phyloP scores from a whole-genome alignment of 148 eudicot genomes.

The Mesembryanthemum crystallinum region DNA sequence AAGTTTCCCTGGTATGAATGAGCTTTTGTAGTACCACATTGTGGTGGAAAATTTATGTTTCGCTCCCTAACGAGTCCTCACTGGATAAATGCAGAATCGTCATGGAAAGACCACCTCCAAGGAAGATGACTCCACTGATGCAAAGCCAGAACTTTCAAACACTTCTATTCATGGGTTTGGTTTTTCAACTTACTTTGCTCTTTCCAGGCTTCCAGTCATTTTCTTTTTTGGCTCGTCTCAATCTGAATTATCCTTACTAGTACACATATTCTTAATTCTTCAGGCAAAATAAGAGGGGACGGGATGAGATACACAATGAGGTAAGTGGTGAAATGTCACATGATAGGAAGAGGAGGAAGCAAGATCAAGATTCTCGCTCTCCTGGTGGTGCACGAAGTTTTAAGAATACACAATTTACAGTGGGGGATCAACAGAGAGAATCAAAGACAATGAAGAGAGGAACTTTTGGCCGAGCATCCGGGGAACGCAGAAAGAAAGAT shows the following conservation, averaged over 20 bases:
- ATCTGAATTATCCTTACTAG: background rate
- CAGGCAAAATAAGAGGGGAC: slow-evolving; percentile 49
- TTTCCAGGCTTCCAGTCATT: background rate
- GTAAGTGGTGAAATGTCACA: slow-evolving; percentile 31
- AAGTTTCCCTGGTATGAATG: slow-evolving; percentile 54
- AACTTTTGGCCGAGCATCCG: slow-evolving; percentile 18
- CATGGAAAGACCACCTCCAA: slow-evolving; percentile 58
- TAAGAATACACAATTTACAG: slow-evolving; percentile 4
- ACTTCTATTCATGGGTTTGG: slow-evolving; percentile 40
- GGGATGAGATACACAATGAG: slow-evolving; percentile 27
- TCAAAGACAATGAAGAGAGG: slow-evolving; percentile 24
- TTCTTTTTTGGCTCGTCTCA: background rate
- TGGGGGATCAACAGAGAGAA: slow-evolving; percentile 17
- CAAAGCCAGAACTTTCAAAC: slow-evolving; percentile 31
- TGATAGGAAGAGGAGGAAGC: slow-evolving; percentile 38
- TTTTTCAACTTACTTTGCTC: slow-evolving; percentile 9
- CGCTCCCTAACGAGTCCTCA: background rate
- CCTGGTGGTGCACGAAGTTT: slow-evolving; percentile 20
- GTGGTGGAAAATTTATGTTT: background rate
- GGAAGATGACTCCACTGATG: slow-evolving; percentile 38
- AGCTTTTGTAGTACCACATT: background rate
- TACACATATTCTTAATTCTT: slow-evolving; percentile 12
- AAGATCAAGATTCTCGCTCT: slow-evolving; percentile 24
- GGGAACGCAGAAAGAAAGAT: slow-evolving; percentile 16
- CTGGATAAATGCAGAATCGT: slow-evolving; percentile 52